Evolutionary conservation across 805 yeast species (phyloP), one percentile per base, ranked within the genome.

Genomic region (Kuraishia piskuri): DNA sequence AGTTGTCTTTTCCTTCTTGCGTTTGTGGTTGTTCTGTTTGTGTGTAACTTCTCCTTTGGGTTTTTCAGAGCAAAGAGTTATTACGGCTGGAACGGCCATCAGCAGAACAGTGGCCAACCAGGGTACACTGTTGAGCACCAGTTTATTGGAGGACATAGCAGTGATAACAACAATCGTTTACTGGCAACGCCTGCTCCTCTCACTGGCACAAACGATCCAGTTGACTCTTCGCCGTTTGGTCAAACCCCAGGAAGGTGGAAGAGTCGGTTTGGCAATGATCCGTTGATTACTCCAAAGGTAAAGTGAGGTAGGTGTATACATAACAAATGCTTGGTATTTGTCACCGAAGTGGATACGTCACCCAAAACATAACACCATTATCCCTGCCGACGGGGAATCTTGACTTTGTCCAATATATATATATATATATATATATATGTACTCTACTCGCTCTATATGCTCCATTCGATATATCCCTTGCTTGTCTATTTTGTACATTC

Each of bases 1-100:
- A 79, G 86, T 20, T 70, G 83, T 48, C 36, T 73, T 3, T 73
- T 82, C 2, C 61, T 79, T 12, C 10, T 58, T 2, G 46, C 52
- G 0, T 58, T 72, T 3, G 57, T 74, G 9, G 68, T 75, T 10
- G 59, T 74, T 0, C 68, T 75, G n/a, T 86, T 84, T 62, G 71
- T 78, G 3, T 77, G 83, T 24, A 87, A 87, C 62, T 82, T 86
- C 57, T 66, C 80, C 2, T 79, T 83, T 63, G 91, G 91, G 0
- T 86, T 82, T 57, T 69, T 84, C 3, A 69, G 89, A 53, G 90
- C 80, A 5, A 75, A 70, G 58, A 65, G 73, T 17, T 77, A 75
- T 57, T 77, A 74, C 56, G 79, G 80, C 4, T 61, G 63, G 65
- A 52, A 55, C 14, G 31, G 22, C 17, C 9, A n/a, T n/a, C n/a